Evolutionary conservation across 2,329 filamentous ascomycete species (phyloP).

Genomic region (Magnaporthiopsis incrustans): DNA sequence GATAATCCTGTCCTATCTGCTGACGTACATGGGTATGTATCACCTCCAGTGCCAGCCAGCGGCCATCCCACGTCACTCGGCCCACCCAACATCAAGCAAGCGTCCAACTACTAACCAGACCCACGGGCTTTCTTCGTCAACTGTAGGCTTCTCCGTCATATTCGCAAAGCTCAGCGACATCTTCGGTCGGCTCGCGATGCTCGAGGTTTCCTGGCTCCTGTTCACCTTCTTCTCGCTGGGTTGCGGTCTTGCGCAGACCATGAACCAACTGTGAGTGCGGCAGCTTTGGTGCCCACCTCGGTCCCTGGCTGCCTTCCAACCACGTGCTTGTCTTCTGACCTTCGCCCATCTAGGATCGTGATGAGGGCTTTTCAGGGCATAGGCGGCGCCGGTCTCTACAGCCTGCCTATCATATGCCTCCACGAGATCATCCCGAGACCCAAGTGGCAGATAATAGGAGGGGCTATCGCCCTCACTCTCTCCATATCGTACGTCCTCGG

Average conservation of each 20-base stretch:
- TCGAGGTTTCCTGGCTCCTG: slow-evolving; percentile 25
- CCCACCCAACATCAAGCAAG: not conserved
- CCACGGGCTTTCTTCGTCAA: not conserved
- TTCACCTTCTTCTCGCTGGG: slow-evolving; percentile 33
- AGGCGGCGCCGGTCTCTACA: slow-evolving; percentile 54
- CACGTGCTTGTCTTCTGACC: not conserved
- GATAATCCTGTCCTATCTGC: slow-evolving; percentile 16
- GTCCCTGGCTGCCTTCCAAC: not conserved
- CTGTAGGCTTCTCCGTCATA: slow-evolving; percentile 16
- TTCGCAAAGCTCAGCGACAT: slow-evolving; percentile 29
- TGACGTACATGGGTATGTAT: slow-evolving; percentile 16
- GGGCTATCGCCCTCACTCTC: slow-evolving; percentile 46
- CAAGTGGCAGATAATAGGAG: slow-evolving; percentile 45
- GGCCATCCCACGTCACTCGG: not conserved
- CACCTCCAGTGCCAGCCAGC: not conserved
- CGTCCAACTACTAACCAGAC: not conserved
- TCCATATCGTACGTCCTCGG: slow-evolving; percentile 51
- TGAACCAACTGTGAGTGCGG: slow-evolving; percentile 20
- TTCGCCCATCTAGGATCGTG: slow-evolving; percentile 35
- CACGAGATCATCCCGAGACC: slow-evolving; percentile 47
- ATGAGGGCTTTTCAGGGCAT: slow-evolving; percentile 53
- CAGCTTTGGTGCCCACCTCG: not conserved
- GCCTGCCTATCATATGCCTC: slow-evolving; percentile 48
- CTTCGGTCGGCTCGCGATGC: slow-evolving; percentile 30
- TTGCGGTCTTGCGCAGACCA: slow-evolving; percentile 28